Percentiles rank a stretch among this genome's conserved stretches.
These are phyloP conservation scores for Penicillium tannophilum DNA, from an alignment of 495 filamentous ascomycete species.

Conservation along the genomic window DNA sequence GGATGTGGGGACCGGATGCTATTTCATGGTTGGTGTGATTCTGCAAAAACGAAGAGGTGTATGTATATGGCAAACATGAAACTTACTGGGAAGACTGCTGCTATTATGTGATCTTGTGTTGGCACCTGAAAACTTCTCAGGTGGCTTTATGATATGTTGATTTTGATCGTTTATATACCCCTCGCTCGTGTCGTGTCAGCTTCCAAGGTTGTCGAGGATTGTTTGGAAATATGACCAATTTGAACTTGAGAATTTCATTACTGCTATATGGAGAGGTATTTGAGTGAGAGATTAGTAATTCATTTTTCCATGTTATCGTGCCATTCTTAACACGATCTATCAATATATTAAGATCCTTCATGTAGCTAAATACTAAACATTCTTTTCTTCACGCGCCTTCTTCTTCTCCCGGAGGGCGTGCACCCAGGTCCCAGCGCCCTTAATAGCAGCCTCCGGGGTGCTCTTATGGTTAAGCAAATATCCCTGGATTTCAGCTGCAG, in stretches of 20 bases:
- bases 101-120: constrained; percentile 19
- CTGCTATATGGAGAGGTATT: too few relatives aligned
- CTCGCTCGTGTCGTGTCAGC: too few relatives aligned
- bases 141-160: background rate
- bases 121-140: background rate
- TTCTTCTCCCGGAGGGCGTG: constrained; percentile 58
- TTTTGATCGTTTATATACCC: background rate
- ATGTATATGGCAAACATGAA: constrained; percentile 34
- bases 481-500: constrained; percentile 78
- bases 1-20: constrained; percentile 48
- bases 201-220: too few relatives aligned
- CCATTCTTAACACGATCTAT: too few relatives aligned
- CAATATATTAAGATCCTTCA: too few relatives aligned
- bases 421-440: constrained; percentile 59
- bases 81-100: constrained; percentile 30
- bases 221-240: too few relatives aligned
- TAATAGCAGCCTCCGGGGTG: constrained; percentile 60
- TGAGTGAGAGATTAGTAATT: too few relatives aligned
- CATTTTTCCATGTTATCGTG: too few relatives aligned
- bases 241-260: too few relatives aligned
- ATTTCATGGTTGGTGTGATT: constrained; percentile 54
- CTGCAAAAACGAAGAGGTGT: constrained; percentile 31
- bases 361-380: constrained; percentile 5
- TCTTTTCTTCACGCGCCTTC: constrained; percentile 15
- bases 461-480: constrained; percentile 70